A percentile compares a stretch with the other conserved stretches of the same genome.
Conservation (phyloP, 306 rosid species). For the Trifolium subterraneum region DNA sequence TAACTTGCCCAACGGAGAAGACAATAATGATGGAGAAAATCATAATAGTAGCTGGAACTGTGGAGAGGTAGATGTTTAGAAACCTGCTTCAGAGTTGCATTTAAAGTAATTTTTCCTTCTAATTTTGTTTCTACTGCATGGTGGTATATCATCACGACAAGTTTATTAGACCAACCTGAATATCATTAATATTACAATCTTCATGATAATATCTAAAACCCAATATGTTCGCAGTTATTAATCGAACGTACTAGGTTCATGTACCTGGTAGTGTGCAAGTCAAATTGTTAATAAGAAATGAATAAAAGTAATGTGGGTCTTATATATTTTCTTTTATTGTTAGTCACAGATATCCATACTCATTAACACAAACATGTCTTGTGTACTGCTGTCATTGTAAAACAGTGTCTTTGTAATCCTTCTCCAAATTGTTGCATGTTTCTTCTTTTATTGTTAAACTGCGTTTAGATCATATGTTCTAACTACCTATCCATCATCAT, state of each 20-base stretch:
- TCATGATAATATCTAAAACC: conserved; percentile 16
- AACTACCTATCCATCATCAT: conserved; percentile 20
- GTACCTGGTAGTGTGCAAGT: conserved; percentile 1
- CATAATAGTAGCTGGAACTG: conserved; percentile 99
- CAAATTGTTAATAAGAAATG: conserved; percentile 11
- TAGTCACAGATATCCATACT: conserved; percentile 1
- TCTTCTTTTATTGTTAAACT: conserved; percentile 26
- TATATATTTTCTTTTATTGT: not conserved
- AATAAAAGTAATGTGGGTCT: not conserved
- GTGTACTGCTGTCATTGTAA: conserved; percentile 9
- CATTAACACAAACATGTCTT: conserved; percentile 20
- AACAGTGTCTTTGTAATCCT: conserved; percentile 9
- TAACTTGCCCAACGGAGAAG: conserved; percentile 87
- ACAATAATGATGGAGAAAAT: conserved; percentile 94
- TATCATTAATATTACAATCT: conserved; percentile 5
- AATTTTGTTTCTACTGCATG: conserved; percentile 29
- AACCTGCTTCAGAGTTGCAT: conserved; percentile 35
- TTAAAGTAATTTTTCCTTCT: conserved; percentile 27
- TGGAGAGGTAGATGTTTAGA: conserved; percentile 71
- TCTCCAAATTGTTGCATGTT: conserved; percentile 15
- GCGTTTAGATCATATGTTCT: not conserved
- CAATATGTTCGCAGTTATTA: not conserved
- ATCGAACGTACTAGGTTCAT: not conserved
- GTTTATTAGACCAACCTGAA: conserved; percentile 4
- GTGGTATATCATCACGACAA: conserved; percentile 22